A percentile compares a stretch with the other conserved stretches of the same genome.
These are phyloP conservation scores for Termitomyces titanicus DNA, from an alignment of 768 basidiomycete species.

Conservation along the genomic window DNA sequence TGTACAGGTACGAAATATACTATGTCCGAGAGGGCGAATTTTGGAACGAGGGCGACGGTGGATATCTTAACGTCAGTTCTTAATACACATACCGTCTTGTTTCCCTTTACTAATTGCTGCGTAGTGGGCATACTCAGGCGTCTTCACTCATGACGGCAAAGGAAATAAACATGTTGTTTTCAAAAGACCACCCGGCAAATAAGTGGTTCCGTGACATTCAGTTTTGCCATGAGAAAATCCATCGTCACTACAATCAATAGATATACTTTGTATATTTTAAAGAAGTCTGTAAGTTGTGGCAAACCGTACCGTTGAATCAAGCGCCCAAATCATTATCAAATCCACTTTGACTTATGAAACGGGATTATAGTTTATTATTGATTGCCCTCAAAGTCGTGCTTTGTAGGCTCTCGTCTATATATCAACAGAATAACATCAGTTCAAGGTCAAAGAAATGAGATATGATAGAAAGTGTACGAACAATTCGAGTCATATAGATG, in stretches of 20 bases:
- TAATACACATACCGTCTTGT: too few species aligned
- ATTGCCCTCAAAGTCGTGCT: conserved; percentile 23
- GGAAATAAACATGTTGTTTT: conserved; percentile 5
- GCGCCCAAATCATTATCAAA: too few species aligned
- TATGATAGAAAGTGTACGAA: conserved; percentile 34
- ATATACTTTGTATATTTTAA: neutral
- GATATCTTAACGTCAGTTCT: conserved; percentile 10
- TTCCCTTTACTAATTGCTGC: neutral
- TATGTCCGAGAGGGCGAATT: conserved; percentile 12
- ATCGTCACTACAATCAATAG: neutral
- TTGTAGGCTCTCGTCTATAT: conserved; percentile 36
- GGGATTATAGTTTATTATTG: conserved; percentile 12
- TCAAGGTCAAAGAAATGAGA: neutral
- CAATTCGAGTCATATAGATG: conserved; percentile 79
- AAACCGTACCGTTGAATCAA: neutral
- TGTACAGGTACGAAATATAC: conserved; percentile 11
- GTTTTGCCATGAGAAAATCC: neutral
- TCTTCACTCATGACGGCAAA: conserved; percentile 1
- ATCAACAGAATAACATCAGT: neutral
- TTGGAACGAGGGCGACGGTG: conserved; percentile 10
- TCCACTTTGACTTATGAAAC: neutral
- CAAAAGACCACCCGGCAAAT: conserved; percentile 1
- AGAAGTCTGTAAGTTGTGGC: neutral
- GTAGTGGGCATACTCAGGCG: conserved; percentile 10
- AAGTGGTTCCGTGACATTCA: neutral